A percentile compares a stretch with the other conserved stretches of the same genome.
Evolutionary conservation across 345 rosid species (phyloP).

Genomic region (Isatis tinctoria): DNA sequence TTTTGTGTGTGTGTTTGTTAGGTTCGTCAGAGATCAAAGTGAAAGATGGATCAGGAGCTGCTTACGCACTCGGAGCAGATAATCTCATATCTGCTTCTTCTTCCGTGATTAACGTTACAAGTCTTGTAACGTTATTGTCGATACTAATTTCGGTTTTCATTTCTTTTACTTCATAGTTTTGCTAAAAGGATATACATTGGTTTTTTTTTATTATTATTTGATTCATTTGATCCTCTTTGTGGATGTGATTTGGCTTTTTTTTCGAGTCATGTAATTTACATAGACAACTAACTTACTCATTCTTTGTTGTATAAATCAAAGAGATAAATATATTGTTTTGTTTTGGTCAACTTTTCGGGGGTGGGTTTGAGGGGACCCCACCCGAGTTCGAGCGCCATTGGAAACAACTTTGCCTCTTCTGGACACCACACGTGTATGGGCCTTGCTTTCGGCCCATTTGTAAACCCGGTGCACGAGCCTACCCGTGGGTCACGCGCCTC

Average conservation of each 20-base stretch:
- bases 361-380: too few species aligned
- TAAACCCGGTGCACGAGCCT: too few species aligned
- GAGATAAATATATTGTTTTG: not conserved
- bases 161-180: constrained; percentile 34
- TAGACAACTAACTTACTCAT: constrained; percentile 16
- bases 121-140: constrained; percentile 34
- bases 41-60: constrained; percentile 46
- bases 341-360: not conserved
- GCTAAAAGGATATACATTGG: not conserved
- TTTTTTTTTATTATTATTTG: constrained; percentile 9
- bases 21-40: constrained; percentile 79
- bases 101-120: constrained; percentile 11
- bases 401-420: too few species aligned
- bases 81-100: constrained; percentile 42
- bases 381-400: too few species aligned
- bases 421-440: too few species aligned
- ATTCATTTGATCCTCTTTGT: constrained; percentile 19
- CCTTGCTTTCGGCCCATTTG: too few species aligned
- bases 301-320: constrained; percentile 21
- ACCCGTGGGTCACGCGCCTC: too few species aligned
- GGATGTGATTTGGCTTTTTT: constrained; percentile 7
- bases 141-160: constrained; percentile 38
- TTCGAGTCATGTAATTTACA: constrained; percentile 18
- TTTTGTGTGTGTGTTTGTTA: constrained; percentile 10
- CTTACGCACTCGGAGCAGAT: constrained; percentile 49